These are phyloP conservation scores for Colletotrichum ledebouriae DNA, from an alignment of 2,329 filamentous ascomycete genomes.

Conservation along the genomic window DNA sequence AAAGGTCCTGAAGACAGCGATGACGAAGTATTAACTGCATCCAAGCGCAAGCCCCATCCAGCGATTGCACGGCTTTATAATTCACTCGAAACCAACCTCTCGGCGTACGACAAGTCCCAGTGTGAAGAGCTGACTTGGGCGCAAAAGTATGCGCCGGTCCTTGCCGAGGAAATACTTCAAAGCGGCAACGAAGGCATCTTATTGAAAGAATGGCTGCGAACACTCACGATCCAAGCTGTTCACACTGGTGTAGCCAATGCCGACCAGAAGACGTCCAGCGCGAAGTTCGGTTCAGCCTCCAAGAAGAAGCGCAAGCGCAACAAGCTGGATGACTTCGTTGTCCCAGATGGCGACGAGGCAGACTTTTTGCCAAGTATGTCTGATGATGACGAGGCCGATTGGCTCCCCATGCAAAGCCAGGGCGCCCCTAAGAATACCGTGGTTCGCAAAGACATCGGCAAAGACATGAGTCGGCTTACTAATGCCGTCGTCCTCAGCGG, in stretches of 20 bases:
- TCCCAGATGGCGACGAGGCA: constrained; percentile 82
- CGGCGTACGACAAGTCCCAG: constrained; percentile 82
- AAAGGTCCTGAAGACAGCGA: constrained; percentile 46
- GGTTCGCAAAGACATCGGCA: constrained; percentile 60
- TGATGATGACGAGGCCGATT: constrained; percentile 66
- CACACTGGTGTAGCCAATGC: constrained; percentile 67
- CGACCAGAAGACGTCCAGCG: constrained; percentile 47
- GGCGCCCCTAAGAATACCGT: constrained; percentile 66
- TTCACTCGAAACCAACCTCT: constrained; percentile 72
- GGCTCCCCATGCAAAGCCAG: constrained; percentile 54
- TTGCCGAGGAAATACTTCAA: constrained; percentile 81
- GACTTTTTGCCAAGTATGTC: constrained; percentile 77
- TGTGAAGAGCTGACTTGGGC: constrained; percentile 83
- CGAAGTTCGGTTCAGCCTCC: constrained; percentile 47
- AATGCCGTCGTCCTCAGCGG: constrained; percentile 93
- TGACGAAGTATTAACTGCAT: constrained; percentile 52
- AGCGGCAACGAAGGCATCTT: constrained; percentile 76
- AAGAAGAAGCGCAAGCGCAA: constrained; percentile 79
- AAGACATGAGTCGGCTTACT: constrained; percentile 64
- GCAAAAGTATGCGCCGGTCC: constrained; percentile 85
- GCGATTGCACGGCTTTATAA: constrained; percentile 71
- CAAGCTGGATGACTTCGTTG: constrained; percentile 84
- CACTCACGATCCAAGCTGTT: constrained; percentile 81
- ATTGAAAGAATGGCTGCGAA: constrained; percentile 84
- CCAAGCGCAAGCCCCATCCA: constrained; percentile 61